Conservation (phyloP, 208 protist species). For the Paratrypanosoma confusum region DNA sequence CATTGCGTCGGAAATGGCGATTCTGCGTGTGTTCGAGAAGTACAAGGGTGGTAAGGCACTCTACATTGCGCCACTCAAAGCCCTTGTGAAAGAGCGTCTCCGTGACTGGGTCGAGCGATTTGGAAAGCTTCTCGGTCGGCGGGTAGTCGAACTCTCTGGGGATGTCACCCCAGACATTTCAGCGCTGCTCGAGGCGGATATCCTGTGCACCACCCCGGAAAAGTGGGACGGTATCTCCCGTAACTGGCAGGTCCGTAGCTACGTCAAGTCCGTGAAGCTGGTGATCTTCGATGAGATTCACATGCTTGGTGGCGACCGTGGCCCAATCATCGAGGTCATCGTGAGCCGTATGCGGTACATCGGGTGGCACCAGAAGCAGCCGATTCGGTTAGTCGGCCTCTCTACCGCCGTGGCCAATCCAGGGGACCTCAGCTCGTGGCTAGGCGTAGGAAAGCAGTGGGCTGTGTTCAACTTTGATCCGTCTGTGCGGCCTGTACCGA, state of each 20-base stretch:
- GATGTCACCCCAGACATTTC: slow-evolving; percentile 93
- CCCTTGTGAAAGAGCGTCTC: slow-evolving; percentile 98
- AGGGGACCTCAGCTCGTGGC: slow-evolving; percentile 96
- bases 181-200: slow-evolving; percentile 88
- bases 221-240: slow-evolving; percentile 99
- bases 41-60: slow-evolving; percentile 91
- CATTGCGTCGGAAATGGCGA: slow-evolving; percentile 96
- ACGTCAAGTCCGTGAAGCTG: slow-evolving; percentile 91
- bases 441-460: slow-evolving; percentile 90
- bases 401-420: slow-evolving; percentile 99
- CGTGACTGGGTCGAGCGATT: slow-evolving; percentile 95
- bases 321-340: slow-evolving; percentile 98
- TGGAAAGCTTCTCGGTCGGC: slow-evolving; percentile 74
- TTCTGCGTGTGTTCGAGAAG: slow-evolving; percentile 92
- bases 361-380: slow-evolving; percentile 78
- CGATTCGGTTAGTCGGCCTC: slow-evolving; percentile 97
- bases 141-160: slow-evolving; percentile 97
- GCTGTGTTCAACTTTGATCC: slow-evolving; percentile 98
- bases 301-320: slow-evolving; percentile 98
- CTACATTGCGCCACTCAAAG: slow-evolving; percentile 99
- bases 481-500: slow-evolving; percentile 96
- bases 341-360: slow-evolving; percentile 98
- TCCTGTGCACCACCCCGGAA: slow-evolving; percentile 99
- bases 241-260: slow-evolving; percentile 96
- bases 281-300: slow-evolving; percentile 99